Percentiles rank a stretch among this genome's conserved stretches.
These are phyloP conservation scores for Trichophyton mentagrophytes DNA, from an alignment of 2,329 filamentous ascomycete species.

Conservation along the genomic window DNA sequence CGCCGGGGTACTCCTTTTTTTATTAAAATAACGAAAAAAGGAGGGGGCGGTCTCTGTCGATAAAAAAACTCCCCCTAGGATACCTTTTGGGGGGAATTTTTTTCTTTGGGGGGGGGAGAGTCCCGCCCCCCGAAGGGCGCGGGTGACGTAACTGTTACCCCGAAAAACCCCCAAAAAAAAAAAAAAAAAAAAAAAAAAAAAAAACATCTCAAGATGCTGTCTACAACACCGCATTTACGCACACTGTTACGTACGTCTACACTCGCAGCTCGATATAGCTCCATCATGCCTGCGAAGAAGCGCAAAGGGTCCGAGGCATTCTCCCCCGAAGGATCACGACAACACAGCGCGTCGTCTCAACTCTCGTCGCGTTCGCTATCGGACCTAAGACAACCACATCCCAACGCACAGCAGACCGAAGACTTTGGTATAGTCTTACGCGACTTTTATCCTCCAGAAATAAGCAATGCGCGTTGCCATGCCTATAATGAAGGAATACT, in stretches of 20 bases:
- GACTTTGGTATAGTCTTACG: constrained; percentile 37
- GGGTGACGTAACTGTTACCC: too few species aligned
- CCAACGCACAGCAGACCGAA: neutral
- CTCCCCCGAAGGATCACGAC: neutral
- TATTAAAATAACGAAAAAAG: too few species aligned
- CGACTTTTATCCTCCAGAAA: constrained; percentile 73
- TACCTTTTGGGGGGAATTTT: too few species aligned
- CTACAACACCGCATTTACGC: neutral
- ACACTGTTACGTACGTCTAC: neutral
- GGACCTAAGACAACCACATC: constrained; percentile 1
- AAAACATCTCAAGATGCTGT: neutral
- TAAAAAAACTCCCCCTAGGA: too few species aligned
- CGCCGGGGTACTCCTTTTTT: too few species aligned
- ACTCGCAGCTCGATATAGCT: neutral
- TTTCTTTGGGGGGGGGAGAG: too few species aligned
- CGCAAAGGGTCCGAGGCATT: neutral
- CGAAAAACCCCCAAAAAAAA: too few species aligned
- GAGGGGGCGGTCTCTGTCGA: too few species aligned
- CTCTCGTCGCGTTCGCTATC: neutral
- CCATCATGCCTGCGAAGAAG: neutral
- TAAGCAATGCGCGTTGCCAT: constrained; percentile 64
- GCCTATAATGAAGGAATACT: constrained; percentile 61
- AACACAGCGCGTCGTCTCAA: neutral
- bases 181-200: too few species aligned
- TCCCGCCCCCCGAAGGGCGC: too few species aligned